Evolutionary conservation across 2,329 filamentous ascomycete genomes (phyloP).

Genomic region (Alternaria sp.): DNA sequence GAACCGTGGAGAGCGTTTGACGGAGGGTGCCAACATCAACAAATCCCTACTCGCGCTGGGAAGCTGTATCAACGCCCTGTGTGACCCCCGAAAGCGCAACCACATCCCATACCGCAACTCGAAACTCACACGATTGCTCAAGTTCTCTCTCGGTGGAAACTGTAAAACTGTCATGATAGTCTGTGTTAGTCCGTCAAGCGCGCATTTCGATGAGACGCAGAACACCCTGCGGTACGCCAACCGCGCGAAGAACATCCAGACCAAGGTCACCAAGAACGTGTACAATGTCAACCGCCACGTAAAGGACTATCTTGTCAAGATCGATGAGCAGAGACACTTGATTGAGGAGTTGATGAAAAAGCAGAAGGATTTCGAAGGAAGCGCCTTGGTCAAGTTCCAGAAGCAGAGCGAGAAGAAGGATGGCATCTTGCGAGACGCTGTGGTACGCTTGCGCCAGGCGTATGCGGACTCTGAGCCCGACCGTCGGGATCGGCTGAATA

Average conservation of each 20-base stretch:
- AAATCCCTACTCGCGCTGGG: constrained; percentile 93
- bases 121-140: constrained; percentile 91
- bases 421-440: constrained; percentile 74
- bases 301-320: constrained; percentile 99
- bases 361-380: constrained; percentile 84
- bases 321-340: constrained; percentile 95
- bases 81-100: constrained; percentile 87
- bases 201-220: constrained; percentile 97
- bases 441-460: constrained; percentile 78
- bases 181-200: constrained; percentile 93
- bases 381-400: constrained; percentile 85
- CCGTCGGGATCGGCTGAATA: constrained; percentile 76
- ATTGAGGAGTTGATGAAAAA: constrained; percentile 96
- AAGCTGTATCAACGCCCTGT: constrained; percentile 97
- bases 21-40: constrained; percentile 99
- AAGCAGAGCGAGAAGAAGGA: constrained; percentile 90
- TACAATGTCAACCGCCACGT: constrained; percentile 99
- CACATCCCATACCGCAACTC: constrained; percentile 98
- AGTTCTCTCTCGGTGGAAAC: constrained; percentile 96
- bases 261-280: constrained; percentile 98
- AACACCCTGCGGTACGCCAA: constrained; percentile 98
- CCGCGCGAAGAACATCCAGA: constrained; percentile 98
- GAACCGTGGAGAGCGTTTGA: constrained; percentile 87
- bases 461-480: constrained; percentile 82
- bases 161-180: constrained; percentile 99